Evolutionary conservation across 345 rosid genomes (phyloP).

Genomic region (Hevea brasiliensis): DNA sequence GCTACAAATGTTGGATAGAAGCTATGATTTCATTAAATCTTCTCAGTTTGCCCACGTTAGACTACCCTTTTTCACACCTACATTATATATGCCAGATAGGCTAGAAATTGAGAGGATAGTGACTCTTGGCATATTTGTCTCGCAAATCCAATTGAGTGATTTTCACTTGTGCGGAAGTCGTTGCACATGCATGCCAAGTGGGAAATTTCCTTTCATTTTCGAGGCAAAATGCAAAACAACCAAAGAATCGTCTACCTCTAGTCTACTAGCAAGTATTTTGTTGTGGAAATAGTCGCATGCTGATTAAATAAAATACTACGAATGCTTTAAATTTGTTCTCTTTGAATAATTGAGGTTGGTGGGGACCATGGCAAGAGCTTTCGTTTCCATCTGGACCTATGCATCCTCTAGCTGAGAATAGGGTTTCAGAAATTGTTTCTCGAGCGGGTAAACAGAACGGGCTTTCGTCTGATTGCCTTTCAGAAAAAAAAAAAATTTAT

Average conservation of each 20-base stretch:
- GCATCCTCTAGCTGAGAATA: conserved; percentile 3
- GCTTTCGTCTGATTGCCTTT: conserved; percentile 11
- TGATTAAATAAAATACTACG: not conserved
- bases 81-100: not conserved
- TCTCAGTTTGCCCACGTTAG: too few species aligned
- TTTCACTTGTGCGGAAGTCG: too few species aligned
- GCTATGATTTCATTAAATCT: too few species aligned
- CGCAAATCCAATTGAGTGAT: too few species aligned
- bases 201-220: conserved; percentile 5
- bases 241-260: not conserved
- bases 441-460: conserved; percentile 12
- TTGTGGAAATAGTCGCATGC: not conserved
- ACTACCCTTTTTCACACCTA: too few species aligned
- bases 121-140: not conserved
- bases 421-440: conserved; percentile 16
- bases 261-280: not conserved
- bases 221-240: not conserved
- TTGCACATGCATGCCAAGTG: not conserved
- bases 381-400: conserved; percentile 3
- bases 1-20: too few species aligned
- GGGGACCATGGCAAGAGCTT: conserved; percentile 19
- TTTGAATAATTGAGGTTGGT: conserved; percentile 26
- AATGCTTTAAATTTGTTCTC: too few species aligned
- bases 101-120: not conserved
- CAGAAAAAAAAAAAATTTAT: not conserved